These are phyloP conservation scores for Flaveria brownii DNA, from an alignment of 129 eudicot genomes.

Conservation along the genomic window DNA sequence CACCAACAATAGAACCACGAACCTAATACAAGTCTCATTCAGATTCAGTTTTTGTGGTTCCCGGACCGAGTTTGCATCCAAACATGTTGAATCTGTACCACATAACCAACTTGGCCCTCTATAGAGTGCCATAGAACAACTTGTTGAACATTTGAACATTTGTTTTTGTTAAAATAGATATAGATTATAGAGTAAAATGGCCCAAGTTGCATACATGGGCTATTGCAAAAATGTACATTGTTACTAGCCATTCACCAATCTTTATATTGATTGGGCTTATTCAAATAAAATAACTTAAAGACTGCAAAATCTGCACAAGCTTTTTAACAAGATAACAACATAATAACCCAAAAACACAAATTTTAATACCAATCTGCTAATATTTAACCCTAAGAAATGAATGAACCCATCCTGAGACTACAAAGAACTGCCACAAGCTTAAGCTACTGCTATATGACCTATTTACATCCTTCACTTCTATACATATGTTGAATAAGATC, in stretches of 20 bases:
- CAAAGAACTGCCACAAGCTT: conserved; percentile 31
- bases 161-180: background rate
- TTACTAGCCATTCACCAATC: background rate
- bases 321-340: background rate
- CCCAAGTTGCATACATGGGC: background rate
- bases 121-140: no score
- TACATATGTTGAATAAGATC: conserved; percentile 25
- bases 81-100: no score
- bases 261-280: no score
- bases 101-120: no score
- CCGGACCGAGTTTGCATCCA: no score
- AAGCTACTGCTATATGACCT: conserved; percentile 47
- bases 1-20: no score
- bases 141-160: background rate
- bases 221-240: background rate
- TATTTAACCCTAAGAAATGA: conserved; percentile 34
- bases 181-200: background rate
- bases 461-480: conserved; percentile 53
- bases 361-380: conserved; percentile 24
- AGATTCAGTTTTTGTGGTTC: no score
- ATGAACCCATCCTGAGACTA: conserved; percentile 34
- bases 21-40: no score
- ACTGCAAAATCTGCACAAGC: background rate
- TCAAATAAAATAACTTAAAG: background rate
- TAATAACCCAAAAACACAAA: conserved; percentile 13